Base-by-base conservation (phyloP, 257 asterid genomes). In the Cinchona pubescens region DNA sequence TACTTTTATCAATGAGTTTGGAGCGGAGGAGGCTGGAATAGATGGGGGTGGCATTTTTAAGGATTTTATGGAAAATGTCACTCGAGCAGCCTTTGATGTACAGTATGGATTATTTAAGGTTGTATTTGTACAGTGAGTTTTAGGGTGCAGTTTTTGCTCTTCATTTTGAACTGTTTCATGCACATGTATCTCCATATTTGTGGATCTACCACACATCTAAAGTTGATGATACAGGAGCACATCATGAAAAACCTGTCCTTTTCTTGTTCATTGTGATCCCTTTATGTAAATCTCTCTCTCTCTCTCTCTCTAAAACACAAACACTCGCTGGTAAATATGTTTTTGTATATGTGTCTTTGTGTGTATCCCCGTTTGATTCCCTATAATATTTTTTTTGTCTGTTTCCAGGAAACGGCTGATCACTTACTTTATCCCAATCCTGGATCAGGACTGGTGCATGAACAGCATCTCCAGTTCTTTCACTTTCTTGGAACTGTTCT, bases 11-110 rank as follows among this genome's bases (percentile, higher is more conserved):
- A 92, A 95, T 83, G 99, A 92, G 83, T 87, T 92, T 85, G 99
- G 99, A 81, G 98, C 82, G 21, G 99, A 95, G 91, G 99, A 95
- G 88, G 96, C 98, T 71, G 99, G 99, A 82, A 91, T 95, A 66
- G 99, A 95, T 32, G 99, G 99, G 83, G 99, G 99, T 87, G 99
- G 99, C 69, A 95, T 92, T 85, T 95, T 95, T 90, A 95, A 95
- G 83, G 99, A 95, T 86, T 95, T 95, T 85, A 95, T 95, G 99
- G 99, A 95, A 83, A 91, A 88, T 80, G 87, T 92, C 78, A 88
- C 96, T 74, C 90, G 88, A 49, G 90, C 97, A 66, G 97, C 97
- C 67, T 95, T 95, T 88, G 97, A 95, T 85, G 86, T 88, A 79
- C 99, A 95, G 85, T 91, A 95, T 83, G 99, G 98, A 69, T 85